phyloP scores from a whole-genome alignment of 208 protist genomes.

The Crithidia bombi region DNA sequence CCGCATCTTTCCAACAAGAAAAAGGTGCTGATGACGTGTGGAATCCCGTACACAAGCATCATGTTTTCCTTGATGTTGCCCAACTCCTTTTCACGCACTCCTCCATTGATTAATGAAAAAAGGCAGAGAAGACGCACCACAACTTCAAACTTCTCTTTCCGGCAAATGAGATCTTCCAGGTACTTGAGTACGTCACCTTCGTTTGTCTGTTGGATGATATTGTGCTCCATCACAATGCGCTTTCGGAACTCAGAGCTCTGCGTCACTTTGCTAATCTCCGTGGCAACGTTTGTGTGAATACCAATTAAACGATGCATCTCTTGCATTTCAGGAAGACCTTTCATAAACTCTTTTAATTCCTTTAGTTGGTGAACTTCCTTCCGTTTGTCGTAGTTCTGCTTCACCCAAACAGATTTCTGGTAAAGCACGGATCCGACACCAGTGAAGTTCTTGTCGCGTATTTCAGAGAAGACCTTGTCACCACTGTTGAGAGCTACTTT shows the following conservation, averaged over 20 bases:
- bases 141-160: conserved; percentile 52
- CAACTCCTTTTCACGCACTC: conserved; percentile 73
- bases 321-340: conserved; percentile 84
- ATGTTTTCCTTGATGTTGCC: conserved; percentile 72
- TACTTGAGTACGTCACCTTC: conserved; percentile 77
- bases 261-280: conserved; percentile 74
- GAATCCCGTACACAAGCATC: conserved; percentile 89
- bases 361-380: conserved; percentile 86
- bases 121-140: conserved; percentile 84
- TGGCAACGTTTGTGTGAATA: conserved; percentile 83
- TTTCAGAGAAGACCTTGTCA: conserved; percentile 81
- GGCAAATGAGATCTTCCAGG: conserved; percentile 84
- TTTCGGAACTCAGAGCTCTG: conserved; percentile 69
- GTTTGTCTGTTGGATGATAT: conserved; percentile 72
- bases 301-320: conserved; percentile 81
- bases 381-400: conserved; percentile 86
- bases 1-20: conserved; percentile 64
- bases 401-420: conserved; percentile 84
- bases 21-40: conserved; percentile 66
- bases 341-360: conserved; percentile 91
- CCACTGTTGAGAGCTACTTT: conserved; percentile 46
- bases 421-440: conserved; percentile 78
- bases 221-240: conserved; percentile 76
- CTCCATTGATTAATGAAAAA: conserved; percentile 83
- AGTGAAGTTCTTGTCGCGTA: conserved; percentile 82